A percentile compares a stretch with the other conserved stretches of the same genome.
phyloP scores from a whole-genome alignment of 202 grass and related monocot species.

The Zizania palustris region DNA sequence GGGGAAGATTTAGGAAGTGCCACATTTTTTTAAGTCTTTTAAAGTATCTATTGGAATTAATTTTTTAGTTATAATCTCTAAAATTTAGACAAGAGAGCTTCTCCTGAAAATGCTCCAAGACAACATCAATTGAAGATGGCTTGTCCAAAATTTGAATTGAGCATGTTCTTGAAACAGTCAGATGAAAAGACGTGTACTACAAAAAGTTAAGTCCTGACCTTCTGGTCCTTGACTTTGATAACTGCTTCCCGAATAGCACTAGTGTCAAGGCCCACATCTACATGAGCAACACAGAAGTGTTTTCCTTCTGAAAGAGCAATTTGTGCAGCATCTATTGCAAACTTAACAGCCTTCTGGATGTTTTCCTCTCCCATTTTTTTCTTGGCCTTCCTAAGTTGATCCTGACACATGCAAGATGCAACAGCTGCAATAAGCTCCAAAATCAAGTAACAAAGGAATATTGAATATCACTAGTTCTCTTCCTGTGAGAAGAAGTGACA shows the following conservation, averaged over 20 bases:
- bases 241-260: slow-evolving; percentile 84
- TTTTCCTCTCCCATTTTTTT: slow-evolving; percentile 92
- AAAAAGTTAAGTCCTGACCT: slow-evolving; percentile 45
- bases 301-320: slow-evolving; percentile 69
- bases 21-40: too few relatives aligned
- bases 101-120: neutral
- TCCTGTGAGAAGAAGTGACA: neutral
- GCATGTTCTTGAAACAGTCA: neutral
- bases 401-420: slow-evolving; percentile 41
- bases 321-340: slow-evolving; percentile 70
- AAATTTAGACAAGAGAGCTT: too few relatives aligned
- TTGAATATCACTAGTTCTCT: neutral
- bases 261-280: slow-evolving; percentile 85
- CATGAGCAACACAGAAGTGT: slow-evolving; percentile 61
- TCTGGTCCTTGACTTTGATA: slow-evolving; percentile 75
- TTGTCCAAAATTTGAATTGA: neutral
- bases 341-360: slow-evolving; percentile 76
- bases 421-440: slow-evolving; percentile 27
- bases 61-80: too few relatives aligned
- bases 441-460: neutral
- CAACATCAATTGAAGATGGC: neutral
- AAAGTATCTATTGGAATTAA: too few relatives aligned
- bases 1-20: too few relatives aligned
- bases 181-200: neutral
- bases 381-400: slow-evolving; percentile 91